Percentiles rank a stretch among this genome's conserved stretches.
Evolutionary conservation across 1,284 basidiomycete species (phyloP).

Genomic region (Apiotrichum gamsii): DNA sequence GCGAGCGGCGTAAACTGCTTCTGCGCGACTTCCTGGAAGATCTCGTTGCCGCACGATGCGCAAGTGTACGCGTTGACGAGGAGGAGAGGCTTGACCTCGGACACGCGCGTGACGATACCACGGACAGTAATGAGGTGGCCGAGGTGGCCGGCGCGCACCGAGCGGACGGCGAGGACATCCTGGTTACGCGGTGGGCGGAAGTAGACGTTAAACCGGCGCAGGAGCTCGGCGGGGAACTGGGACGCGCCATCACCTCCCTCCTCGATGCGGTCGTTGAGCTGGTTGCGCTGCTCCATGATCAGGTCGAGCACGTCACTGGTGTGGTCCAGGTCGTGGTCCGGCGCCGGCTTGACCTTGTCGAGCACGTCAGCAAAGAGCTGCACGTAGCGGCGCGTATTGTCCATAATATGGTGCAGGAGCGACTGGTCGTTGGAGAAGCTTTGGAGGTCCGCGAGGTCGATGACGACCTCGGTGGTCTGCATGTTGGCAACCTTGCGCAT

Average conservation of each 20-base stretch:
- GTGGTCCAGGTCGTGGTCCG: slow-evolving; percentile 74
- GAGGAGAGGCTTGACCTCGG: slow-evolving; percentile 95
- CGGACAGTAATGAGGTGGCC: slow-evolving; percentile 92
- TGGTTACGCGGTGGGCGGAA: slow-evolving; percentile 72
- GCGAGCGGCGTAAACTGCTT: slow-evolving; percentile 84
- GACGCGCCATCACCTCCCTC: slow-evolving; percentile 44
- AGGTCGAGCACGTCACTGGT: slow-evolving; percentile 91
- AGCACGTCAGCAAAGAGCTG: slow-evolving; percentile 84
- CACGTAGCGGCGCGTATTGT: slow-evolving; percentile 86
- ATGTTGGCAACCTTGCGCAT: slow-evolving; percentile 90
- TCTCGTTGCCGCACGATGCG: slow-evolving; percentile 95
- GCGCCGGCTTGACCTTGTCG: slow-evolving; percentile 77
- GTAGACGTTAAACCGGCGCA: slow-evolving; percentile 92
- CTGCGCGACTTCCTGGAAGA: slow-evolving; percentile 95
- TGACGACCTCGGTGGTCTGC: slow-evolving; percentile 40
- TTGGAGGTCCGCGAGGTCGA: slow-evolving; percentile 47
- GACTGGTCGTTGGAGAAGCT: slow-evolving; percentile 55
- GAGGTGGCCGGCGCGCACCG: slow-evolving; percentile 77
- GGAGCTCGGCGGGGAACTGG: slow-evolving; percentile 75
- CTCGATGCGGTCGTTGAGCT: slow-evolving; percentile 61
- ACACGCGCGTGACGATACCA: slow-evolving; percentile 96
- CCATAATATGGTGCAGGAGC: slow-evolving; percentile 67
- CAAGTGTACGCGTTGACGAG: slow-evolving; percentile 98
- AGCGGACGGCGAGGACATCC: slow-evolving; percentile 74
- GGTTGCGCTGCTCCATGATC: slow-evolving; percentile 83